phyloP scores from a whole-genome alignment of 371 early-diverging fungal genomes.

The Mortierella sp. region DNA sequence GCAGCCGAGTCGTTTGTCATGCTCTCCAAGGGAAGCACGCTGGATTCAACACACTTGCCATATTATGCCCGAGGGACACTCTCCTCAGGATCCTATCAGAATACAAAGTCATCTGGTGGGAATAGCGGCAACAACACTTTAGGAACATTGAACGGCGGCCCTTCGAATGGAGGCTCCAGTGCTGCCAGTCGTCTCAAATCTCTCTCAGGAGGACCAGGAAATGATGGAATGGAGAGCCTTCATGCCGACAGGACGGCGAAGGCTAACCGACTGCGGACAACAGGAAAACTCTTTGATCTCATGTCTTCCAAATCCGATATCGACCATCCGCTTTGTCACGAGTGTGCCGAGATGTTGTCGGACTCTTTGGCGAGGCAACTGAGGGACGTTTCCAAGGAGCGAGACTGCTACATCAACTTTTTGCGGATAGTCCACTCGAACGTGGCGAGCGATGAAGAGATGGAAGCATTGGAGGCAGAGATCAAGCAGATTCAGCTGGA shows the following conservation, averaged over 20 bases:
- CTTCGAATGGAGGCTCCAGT: not conserved
- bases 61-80: slow-evolving; percentile 28
- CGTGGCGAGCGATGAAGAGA: slow-evolving; percentile 65
- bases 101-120: not conserved
- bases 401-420: slow-evolving; percentile 83
- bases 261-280: slow-evolving; percentile 69
- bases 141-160: slow-evolving; percentile 20
- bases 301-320: slow-evolving; percentile 79
- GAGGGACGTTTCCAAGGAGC: slow-evolving; percentile 76
- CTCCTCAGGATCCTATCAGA: slow-evolving; percentile 12
- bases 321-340: slow-evolving; percentile 91
- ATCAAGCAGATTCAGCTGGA: slow-evolving; percentile 66
- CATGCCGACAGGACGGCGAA: slow-evolving; percentile 58
- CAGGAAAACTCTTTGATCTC: slow-evolving; percentile 77
- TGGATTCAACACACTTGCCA: slow-evolving; percentile 17
- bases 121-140: slow-evolving; percentile 5
- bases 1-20: slow-evolving; percentile 72
- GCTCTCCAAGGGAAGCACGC: slow-evolving; percentile 53
- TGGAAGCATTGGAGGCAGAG: slow-evolving; percentile 60
- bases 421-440: slow-evolving; percentile 70
- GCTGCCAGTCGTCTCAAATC: slow-evolving; percentile 24
- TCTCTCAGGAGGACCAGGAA: slow-evolving; percentile 11
- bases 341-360: slow-evolving; percentile 86
- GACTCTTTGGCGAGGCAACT: slow-evolving; percentile 79
- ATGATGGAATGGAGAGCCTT: slow-evolving; percentile 19